Percentiles rank a stretch among this genome's conserved stretches.
phyloP scores from a whole-genome alignment of 2,329 filamentous ascomycete genomes.

The Aureobasidium leucospermi region DNA sequence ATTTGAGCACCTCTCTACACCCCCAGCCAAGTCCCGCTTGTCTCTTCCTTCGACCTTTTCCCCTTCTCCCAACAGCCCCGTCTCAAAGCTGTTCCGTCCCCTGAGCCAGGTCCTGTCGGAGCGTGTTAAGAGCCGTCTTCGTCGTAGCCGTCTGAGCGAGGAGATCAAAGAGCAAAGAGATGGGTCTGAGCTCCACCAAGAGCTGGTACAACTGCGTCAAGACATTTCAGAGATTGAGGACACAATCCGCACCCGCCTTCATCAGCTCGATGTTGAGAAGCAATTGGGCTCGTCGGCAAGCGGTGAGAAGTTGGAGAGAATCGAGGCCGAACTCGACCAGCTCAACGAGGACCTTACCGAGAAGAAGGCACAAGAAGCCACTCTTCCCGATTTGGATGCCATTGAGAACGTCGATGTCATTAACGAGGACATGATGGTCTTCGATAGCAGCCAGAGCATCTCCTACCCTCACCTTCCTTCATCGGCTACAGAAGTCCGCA shows the following conservation, averaged over 20 bases:
- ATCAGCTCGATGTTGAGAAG: conserved; percentile 31
- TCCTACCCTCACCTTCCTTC: conserved; percentile 22
- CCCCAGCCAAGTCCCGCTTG: conserved; percentile 23
- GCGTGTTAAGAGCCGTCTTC: conserved; percentile 31
- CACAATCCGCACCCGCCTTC: conserved; percentile 24
- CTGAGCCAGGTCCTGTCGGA: conserved; percentile 26
- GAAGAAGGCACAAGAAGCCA: conserved; percentile 10
- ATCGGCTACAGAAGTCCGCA: conserved; percentile 7
- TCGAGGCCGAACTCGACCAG: conserved; percentile 23
- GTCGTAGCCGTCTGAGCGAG: conserved; percentile 34
- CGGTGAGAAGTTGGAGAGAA: conserved; percentile 25
- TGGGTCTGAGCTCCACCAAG: conserved; percentile 26
- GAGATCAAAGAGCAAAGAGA: conserved; percentile 28
- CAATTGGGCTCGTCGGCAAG: conserved; percentile 33
- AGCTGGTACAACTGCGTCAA: conserved; percentile 29
- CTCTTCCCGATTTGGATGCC: conserved; percentile 14
- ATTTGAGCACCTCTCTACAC: conserved; percentile 16
- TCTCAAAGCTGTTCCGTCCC: conserved; percentile 23
- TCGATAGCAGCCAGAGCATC: conserved; percentile 23
- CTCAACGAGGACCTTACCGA: conserved; percentile 24
- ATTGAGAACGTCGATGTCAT: conserved; percentile 18
- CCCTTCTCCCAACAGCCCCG: conserved; percentile 18
- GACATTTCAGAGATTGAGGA: conserved; percentile 32
- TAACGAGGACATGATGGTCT: conserved; percentile 27
- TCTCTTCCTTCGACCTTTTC: conserved; percentile 25